These are phyloP conservation scores for Aspergillus fumigatus DNA, from an alignment of 2,329 filamentous ascomycete genomes.

Conservation along the genomic window DNA sequence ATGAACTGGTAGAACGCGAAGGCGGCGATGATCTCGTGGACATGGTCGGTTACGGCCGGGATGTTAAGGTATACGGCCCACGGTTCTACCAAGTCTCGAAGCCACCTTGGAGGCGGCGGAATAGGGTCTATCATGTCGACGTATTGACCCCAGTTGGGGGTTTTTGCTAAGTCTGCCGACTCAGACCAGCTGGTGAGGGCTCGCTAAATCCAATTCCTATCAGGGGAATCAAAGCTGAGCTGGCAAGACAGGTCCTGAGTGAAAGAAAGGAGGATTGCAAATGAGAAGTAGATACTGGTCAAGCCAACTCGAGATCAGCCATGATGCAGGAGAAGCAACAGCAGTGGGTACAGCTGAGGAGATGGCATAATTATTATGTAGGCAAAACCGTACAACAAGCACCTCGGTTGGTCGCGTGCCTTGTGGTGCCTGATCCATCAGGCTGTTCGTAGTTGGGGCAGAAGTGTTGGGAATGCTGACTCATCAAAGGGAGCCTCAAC, in stretches of 20 bases:
- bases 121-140: constrained; percentile 42
- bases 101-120: constrained; percentile 47
- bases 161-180: constrained; percentile 3
- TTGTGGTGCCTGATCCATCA: constrained; percentile 14
- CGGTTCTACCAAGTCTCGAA: constrained; percentile 47
- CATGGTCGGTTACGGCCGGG: constrained; percentile 54
- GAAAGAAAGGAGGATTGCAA: neutral
- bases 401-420: constrained; percentile 13
- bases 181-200: constrained; percentile 1
- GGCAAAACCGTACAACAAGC: neutral
- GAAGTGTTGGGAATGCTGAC: constrained; percentile 12
- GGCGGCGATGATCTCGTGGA: constrained; percentile 57
- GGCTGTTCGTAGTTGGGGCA: constrained; percentile 5
- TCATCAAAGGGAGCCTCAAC: neutral
- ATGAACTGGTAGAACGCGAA: constrained; percentile 55
- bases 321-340: constrained; percentile 10
- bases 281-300: neutral
- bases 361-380: neutral
- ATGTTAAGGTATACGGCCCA: constrained; percentile 50
- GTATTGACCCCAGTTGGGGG: constrained; percentile 11
- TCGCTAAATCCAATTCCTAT: neutral
- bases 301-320: constrained; percentile 9
- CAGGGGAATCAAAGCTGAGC: neutral
- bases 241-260: neutral
- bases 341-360: constrained; percentile 5